Evolutionary conservation across 257 asterid genomes (phyloP).

Genomic region (Scutellaria baicalensis): DNA sequence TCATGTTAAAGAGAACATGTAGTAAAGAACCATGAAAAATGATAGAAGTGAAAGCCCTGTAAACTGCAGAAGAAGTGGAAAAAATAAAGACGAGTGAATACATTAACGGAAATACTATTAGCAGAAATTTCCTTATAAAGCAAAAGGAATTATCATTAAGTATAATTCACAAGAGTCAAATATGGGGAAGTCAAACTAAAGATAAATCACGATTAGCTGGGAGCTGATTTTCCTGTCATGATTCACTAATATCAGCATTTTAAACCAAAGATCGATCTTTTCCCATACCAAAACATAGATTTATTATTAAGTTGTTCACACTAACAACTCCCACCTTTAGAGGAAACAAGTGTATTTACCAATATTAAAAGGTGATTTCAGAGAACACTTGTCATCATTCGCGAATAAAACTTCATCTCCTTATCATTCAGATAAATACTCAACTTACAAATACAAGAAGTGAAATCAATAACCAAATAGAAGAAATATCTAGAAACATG

Average conservation of each 20-base stretch:
- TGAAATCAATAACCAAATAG: background rate
- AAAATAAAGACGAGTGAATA: background rate
- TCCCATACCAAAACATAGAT: background rate
- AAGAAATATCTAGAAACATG: background rate
- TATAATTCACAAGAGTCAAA: background rate
- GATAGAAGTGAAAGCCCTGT: constrained; percentile 75
- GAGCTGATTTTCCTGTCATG: background rate
- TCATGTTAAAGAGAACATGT: constrained; percentile 91
- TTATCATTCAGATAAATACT: background rate
- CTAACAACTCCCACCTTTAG: no score
- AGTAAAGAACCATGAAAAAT: constrained; percentile 87
- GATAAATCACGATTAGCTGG: background rate
- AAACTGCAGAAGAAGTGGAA: constrained; percentile 45
- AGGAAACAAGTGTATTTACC: no score
- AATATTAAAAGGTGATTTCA: no score
- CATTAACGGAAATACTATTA: background rate
- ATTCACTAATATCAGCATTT: background rate
- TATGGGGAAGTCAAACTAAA: background rate
- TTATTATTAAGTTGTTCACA: no score
- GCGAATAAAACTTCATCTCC: background rate
- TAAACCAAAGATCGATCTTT: background rate
- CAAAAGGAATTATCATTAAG: background rate
- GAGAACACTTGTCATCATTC: background rate
- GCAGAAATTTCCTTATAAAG: background rate
- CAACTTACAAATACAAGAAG: background rate